Evolutionary conservation across 352 stramenopile species (phyloP).

Genomic region (Elongisporangium prolatum): DNA sequence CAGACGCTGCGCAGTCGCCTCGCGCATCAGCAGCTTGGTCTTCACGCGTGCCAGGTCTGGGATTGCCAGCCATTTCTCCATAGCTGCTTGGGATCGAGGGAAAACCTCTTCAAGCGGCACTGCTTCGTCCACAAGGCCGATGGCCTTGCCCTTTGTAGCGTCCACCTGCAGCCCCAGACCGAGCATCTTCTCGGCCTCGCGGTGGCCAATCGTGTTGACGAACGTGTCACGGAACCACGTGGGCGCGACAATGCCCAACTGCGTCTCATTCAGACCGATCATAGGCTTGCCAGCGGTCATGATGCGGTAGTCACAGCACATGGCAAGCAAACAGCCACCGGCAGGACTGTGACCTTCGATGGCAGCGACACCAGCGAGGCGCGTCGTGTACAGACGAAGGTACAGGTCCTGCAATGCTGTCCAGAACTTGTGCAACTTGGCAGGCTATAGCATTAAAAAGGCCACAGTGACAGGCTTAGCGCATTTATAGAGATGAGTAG

Average conservation of each 20-base stretch:
- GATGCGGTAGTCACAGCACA: slow-evolving; percentile 94
- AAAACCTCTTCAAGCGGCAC: slow-evolving; percentile 75
- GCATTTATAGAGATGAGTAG: not conserved
- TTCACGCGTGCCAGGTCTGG: slow-evolving; percentile 69
- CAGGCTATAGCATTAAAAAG: slow-evolving; percentile 16
- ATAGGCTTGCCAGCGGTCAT: slow-evolving; percentile 86
- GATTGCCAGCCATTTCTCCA: slow-evolving; percentile 79
- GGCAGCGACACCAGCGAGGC: slow-evolving; percentile 81
- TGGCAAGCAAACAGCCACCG: slow-evolving; percentile 91
- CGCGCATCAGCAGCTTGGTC: slow-evolving; percentile 76
- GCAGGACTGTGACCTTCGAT: slow-evolving; percentile 92
- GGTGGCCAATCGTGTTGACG: slow-evolving; percentile 81
- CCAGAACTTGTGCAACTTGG: slow-evolving; percentile 87
- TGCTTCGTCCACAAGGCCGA: slow-evolving; percentile 76
- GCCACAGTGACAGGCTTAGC: slow-evolving; percentile 2
- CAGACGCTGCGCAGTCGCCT: slow-evolving; percentile 65
- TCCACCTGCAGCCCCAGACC: slow-evolving; percentile 76
- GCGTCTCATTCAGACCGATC: slow-evolving; percentile 94
- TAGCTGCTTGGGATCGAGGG: slow-evolving; percentile 47
- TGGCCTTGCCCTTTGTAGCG: slow-evolving; percentile 63
- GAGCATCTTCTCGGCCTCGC: slow-evolving; percentile 84
- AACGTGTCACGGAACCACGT: slow-evolving; percentile 79
- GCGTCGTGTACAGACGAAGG: slow-evolving; percentile 90
- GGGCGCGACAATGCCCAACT: slow-evolving; percentile 88
- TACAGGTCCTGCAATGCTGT: slow-evolving; percentile 90